phyloP scores from a whole-genome alignment of 2,329 filamentous ascomycete genomes.

The Xylariomycetidae sp. region DNA sequence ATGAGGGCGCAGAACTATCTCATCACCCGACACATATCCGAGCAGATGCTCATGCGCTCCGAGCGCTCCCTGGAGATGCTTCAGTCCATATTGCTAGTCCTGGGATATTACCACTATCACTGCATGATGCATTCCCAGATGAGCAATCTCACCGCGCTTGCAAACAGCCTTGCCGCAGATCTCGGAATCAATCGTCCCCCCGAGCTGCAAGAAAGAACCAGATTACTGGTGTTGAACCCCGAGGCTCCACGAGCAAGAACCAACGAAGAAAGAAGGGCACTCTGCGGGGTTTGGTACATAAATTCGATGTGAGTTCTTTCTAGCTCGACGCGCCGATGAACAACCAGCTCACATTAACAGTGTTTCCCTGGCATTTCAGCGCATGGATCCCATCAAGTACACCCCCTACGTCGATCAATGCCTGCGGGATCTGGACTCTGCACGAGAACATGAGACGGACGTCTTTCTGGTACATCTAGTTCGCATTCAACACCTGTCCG shows the following conservation, averaged over 20 bases:
- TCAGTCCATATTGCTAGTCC: conserved; percentile 41
- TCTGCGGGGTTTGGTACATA: conserved; percentile 50
- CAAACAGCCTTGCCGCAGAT: conserved; percentile 40
- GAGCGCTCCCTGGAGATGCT: conserved; percentile 45
- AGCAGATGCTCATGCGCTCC: conserved; percentile 43
- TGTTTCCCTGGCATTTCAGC: conserved; percentile 35
- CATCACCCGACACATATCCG: conserved; percentile 39
- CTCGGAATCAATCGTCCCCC: conserved; percentile 39
- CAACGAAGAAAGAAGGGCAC: conserved; percentile 45
- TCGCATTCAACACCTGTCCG: conserved; percentile 42
- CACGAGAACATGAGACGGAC: conserved; percentile 41
- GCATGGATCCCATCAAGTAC: conserved; percentile 44
- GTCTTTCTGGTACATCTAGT: conserved; percentile 39
- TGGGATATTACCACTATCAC: conserved; percentile 49
- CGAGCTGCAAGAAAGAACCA: conserved; percentile 34
- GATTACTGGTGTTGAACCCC: conserved; percentile 35
- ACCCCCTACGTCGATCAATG: conserved; percentile 48
- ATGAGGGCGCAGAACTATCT: conserved; percentile 46
- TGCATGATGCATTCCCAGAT: conserved; percentile 48
- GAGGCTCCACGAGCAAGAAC: conserved; percentile 33
- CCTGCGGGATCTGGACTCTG: conserved; percentile 36
- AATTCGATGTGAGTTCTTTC: conserved; percentile 39
- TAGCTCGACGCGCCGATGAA: neutral
- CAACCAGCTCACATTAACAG: conserved; percentile 19
- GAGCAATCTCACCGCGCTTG: conserved; percentile 43